Base-by-base conservation (phyloP, 179 eudicot genomes). In the Beta lomatogona region DNA sequence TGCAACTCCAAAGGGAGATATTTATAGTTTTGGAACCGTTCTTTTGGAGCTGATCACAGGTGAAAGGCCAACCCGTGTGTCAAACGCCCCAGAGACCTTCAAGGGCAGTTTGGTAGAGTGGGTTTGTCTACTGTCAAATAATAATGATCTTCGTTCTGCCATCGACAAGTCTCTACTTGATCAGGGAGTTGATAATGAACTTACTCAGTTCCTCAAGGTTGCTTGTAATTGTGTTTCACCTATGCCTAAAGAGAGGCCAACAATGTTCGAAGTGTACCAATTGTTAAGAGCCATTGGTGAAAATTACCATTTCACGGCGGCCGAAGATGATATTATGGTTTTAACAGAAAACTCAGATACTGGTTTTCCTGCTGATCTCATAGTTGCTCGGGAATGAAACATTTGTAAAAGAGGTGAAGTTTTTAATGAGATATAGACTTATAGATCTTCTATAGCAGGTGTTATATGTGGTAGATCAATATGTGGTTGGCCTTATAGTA, bases 1-100 rank as follows among this genome's bases (percentile, higher is more conserved):
- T 44, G 97, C 97, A 57, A 94, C 97, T 11, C 96, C 97, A 3
- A 93, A 93, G 79, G 97, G 97, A 12, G 98, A 94, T 68, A 93
- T 94, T 22, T 94, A 80, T 57, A 94, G 98, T 79, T 94, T 94
- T 50, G 98, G 98, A 48, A 91, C 89, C 11, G 97, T 94, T 74
- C 92, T 94, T 65, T 83, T 94, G 31, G 98, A 94, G 78, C 75
- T 94, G 46, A 91, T 93, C 55, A 94, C 98, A 0, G 92, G 98
- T 65, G 91, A 94, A 81, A 89, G 74, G 61, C 87, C 97, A 9
- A 92, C 97, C 16, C 80, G 81, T 57, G 90, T 92, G 25, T 69
- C 88, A 28, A 90, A 83, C 57, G 91, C 93, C 22, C 90, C 90
- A 0, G 93, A 92, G 22, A 88, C 82, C 88, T 94, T 94, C 61